Base-by-base conservation (phyloP, 352 stramenopile species). In the Globisporangium abappressorium region DNA sequence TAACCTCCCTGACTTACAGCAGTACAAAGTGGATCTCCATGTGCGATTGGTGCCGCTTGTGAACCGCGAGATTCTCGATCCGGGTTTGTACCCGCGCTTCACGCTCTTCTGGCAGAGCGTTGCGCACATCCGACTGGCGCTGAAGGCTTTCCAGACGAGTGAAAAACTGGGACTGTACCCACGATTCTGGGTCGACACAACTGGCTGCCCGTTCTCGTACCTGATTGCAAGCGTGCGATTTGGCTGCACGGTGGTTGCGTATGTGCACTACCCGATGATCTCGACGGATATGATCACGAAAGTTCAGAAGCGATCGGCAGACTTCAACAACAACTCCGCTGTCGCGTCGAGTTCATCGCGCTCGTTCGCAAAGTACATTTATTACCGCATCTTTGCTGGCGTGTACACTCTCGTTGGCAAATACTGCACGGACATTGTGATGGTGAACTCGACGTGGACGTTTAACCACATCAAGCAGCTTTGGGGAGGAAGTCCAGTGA, bases 181-280 rank as follows among this genome's bases (percentile, higher is more conserved):
- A 12, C 85, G 98, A 57, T 68, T 99, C 0, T 99, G 98, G 83
- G 73, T 99, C 57, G 98, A 99, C 74, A 99, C 97, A 4, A 99
- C 96, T 0, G 98, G 98, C 22, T 99, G 90, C 68, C 86, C 97
- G 38, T 99, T 99, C 84, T 97, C 97, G 1, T 99, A 98, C 77
- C 75, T 98, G 4, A 77, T 99, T 2, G 97, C 96, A 0, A 91
- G 82, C 66, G 54, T 94, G 5, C 70, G 98, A 5, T 89, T 86
- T 59, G 86, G 89, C 2, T 97, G 86, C 60, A 87, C 69, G 1
- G 87, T 99, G 38, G 83, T 92, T 3, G 87, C 96, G 55, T 99
- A 99, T 86, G 96, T 98, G 30, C 98, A 99, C 85, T 99, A 99
- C 85, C 98, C 98, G 8, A 99, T 98, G 65, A 99, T 99, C 71